Conservation (phyloP, 257 asterid species). For the Scutellaria baicalensis region DNA sequence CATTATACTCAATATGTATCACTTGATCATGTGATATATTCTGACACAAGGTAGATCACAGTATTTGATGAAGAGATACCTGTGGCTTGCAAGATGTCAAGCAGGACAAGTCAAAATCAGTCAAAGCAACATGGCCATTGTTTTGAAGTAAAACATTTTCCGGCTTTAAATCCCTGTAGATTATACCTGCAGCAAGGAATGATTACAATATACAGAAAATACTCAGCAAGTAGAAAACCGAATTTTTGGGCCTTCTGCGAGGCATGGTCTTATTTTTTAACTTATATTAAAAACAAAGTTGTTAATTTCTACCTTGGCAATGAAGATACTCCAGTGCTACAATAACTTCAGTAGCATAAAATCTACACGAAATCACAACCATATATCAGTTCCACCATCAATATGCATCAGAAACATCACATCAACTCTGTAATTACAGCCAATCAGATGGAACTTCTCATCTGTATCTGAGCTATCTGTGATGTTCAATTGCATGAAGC, state of each 20-base stretch:
- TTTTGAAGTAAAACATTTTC: conserved; percentile 82
- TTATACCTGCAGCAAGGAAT: conserved; percentile 57
- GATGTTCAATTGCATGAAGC: not conserved
- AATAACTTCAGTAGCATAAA: conserved; percentile 87
- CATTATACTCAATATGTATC: not conserved
- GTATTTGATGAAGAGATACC: conserved; percentile 30
- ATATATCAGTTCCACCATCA: conserved; percentile 8
- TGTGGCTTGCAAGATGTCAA: conserved; percentile 98
- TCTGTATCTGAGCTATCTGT: not conserved
- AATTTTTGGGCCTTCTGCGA: not conserved
- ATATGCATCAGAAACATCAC: not conserved
- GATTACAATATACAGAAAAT: conserved; percentile 1
- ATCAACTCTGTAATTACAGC: not conserved
- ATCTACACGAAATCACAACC: conserved; percentile 33
- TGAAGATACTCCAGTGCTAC: conserved; percentile 98
- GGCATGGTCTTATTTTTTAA: not conserved
- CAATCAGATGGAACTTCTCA: not conserved
- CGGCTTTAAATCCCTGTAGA: conserved; percentile 95
- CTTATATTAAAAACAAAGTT: not conserved
- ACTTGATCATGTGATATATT: not conserved
- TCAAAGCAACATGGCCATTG: conserved; percentile 77
- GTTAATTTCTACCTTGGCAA: conserved; percentile 66
- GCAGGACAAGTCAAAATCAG: conserved; percentile 95
- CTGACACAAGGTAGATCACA: not conserved
- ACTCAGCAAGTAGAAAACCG: not conserved